Evolutionary conservation across 805 yeast species (phyloP), one percentile per base, ranked within the genome.

Genomic region (Lipomyces lipofer): DNA sequence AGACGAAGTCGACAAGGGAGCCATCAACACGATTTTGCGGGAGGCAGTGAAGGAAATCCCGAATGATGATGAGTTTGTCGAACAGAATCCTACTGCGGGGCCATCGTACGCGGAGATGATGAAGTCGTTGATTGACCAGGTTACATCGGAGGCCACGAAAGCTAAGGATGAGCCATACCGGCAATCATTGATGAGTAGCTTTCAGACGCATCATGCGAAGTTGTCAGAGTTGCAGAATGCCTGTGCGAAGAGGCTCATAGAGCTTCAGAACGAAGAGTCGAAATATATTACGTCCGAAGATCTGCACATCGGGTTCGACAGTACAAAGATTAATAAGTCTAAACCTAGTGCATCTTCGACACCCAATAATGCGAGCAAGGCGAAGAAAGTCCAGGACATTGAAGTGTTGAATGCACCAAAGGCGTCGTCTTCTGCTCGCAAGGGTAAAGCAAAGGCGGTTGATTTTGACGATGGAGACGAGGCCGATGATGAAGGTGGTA

Each of bases 251-350:
- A 89, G 87, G 68, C 73, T 90, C 60, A 82, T 78, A 38, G 80
- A 80, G 30, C 75, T 94, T 51, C 76, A 81, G 62, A 78, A 81
- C 61, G 96, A 91, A 65, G 86, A 87, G 66, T 75, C 82, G 10
- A 66, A 75, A 44, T 86, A 88, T 67, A 91, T 94, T 60, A 84
- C 95, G 2, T 84, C 94, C 48, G 98, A 91, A 13, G 99, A 92
- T 71, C 78, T 90, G 38, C 94, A 83, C 63, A 89, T 94, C 12
- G 98, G 97, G 0, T 94, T 88, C 75, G 95, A 92, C 67, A 81
- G 87, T 40, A 85, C 96, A 0, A 81, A 88, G 62, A 69, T 89
- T 67, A 88, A 89, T 69, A 86, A 83, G 62, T 73, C 71, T n/a
- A 64, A 66, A 4, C 49, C 54, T 2, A 33, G 63, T 0, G 42